These are phyloP conservation scores for Tillandsia fasciculata DNA, from an alignment of 176 grass and related monocot genomes.

Conservation along the genomic window DNA sequence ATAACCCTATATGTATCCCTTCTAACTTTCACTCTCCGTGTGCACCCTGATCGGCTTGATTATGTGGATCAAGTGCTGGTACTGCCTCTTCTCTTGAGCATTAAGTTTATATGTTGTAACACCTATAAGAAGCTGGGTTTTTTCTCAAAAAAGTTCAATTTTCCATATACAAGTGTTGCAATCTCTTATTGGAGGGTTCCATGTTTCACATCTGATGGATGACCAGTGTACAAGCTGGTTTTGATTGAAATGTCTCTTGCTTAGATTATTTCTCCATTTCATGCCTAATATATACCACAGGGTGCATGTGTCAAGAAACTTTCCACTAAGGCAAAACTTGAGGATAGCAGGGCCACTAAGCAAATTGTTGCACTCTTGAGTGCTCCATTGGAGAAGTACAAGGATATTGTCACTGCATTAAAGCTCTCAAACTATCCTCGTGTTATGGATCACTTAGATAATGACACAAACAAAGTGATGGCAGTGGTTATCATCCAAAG, in stretches of 20 bases:
- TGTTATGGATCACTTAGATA: constrained; percentile 98
- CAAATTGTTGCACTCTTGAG: constrained; percentile 98
- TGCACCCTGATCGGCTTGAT: constrained; percentile 98
- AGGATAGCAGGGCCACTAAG: constrained; percentile 91
- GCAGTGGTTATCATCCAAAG: constrained; percentile 95
- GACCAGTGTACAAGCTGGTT: neutral
- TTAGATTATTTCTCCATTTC: neutral
- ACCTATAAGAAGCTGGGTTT: neutral
- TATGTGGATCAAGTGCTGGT: constrained; percentile 99
- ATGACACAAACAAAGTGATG: constrained; percentile 96
- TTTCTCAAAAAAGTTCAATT: neutral
- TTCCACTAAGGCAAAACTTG: constrained; percentile 80
- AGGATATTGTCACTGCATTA: constrained; percentile 88
- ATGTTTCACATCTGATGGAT: neutral
- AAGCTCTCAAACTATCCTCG: constrained; percentile 97
- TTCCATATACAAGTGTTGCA: neutral
- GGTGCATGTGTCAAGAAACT: constrained; percentile 98
- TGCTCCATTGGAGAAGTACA: constrained; percentile 96
- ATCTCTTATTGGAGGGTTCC: neutral
- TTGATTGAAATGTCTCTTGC: neutral
- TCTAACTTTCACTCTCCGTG: constrained; percentile 91
- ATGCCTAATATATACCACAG: constrained; percentile 39
- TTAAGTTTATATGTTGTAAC: constrained; percentile 1
- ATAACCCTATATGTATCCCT: constrained; percentile 96
- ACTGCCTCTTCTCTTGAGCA: constrained; percentile 22